Base-by-base conservation (phyloP, 257 asterid species). In the Nicotiana obtusifolia region DNA sequence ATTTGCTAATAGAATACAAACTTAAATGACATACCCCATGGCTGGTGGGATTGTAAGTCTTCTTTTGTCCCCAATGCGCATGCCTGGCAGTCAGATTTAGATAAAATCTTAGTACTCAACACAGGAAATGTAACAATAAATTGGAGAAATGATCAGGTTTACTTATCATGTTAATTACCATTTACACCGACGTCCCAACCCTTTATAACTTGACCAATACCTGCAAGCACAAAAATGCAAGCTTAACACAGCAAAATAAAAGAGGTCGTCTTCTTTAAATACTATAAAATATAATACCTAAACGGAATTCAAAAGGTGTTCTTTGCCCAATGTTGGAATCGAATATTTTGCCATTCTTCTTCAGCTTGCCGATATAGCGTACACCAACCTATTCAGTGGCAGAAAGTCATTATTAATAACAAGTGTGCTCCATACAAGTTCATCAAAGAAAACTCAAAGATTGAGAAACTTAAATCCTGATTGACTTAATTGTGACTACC, bases 141-240 rank as follows among this genome's bases (percentile, higher is more conserved):
- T 30, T 0, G 49, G 41, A 7, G 31, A 87, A 28, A 28, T 47
- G 31, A 67, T 64, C 44, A 64, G 30, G n/a, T 28, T 17, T 30
- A 24, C 31, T 17, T 35, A n/a, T 80, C 31, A 83, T 53, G 78
- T 64, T 26, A 86, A 80, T 86, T 95, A 94, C 99, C 98, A 64
- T 87, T 86, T 76, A 96, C 97, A 60, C 99, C 99, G 80, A 96
- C 95, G 80, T 96, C 99, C 99, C 98, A 96, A 83, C 99, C 99
- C 86, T 92, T 90, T 53, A 96, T 96, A 85, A 96, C 99, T 88
- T 93, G 86, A 71, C 99, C 99, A 24, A 93, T 87, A 77, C 99
- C 99, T 95, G 93, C 81, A 81, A 84, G 77, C 81, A 81, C 60
- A 78, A 33, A 75, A 77, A 52, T 3, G 53, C 53, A 75, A 49